These are phyloP conservation scores for Fusarium oligoseptatum DNA, from an alignment of 2,329 filamentous ascomycete species.

Conservation along the genomic window DNA sequence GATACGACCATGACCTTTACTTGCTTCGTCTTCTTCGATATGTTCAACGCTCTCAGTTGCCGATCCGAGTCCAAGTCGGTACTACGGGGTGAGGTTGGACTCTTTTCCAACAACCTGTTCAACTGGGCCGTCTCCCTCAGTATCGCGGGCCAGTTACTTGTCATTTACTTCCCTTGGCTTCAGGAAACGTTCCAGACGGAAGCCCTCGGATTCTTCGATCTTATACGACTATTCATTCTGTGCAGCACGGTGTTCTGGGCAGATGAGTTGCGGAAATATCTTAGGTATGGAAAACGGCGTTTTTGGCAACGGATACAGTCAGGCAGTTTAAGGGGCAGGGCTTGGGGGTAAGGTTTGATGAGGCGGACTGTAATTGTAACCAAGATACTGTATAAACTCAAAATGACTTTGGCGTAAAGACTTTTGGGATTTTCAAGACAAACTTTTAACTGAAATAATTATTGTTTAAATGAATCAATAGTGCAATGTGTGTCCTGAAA, in stretches of 20 bases:
- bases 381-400: slow-evolving; percentile 28
- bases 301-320: slow-evolving; percentile 73
- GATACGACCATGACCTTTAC: slow-evolving; percentile 99
- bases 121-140: slow-evolving; percentile 94
- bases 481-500: background rate
- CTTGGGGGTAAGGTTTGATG: slow-evolving; percentile 3
- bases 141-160: slow-evolving; percentile 85
- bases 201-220: slow-evolving; percentile 79
- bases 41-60: slow-evolving; percentile 98
- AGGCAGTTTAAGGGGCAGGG: slow-evolving; percentile 65
- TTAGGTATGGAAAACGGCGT: slow-evolving; percentile 69
- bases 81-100: slow-evolving; percentile 83
- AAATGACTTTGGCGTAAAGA: slow-evolving; percentile 35
- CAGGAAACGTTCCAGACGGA: slow-evolving; percentile 98
- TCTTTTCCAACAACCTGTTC: slow-evolving; percentile 92
- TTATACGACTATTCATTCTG: slow-evolving; percentile 78
- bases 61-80: slow-evolving; percentile 92
- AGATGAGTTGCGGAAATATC: slow-evolving; percentile 90
- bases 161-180: slow-evolving; percentile 94
- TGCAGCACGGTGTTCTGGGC: slow-evolving; percentile 96
- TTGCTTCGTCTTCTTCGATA: slow-evolving; percentile 98
- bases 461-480: background rate
- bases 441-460: background rate
- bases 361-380: slow-evolving; percentile 26
- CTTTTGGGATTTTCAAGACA: background rate